Evolutionary conservation across 2,329 filamentous ascomycete species (phyloP), one percentile per base, ranked within the genome.

Genomic region (Mariannaea elegans): DNA sequence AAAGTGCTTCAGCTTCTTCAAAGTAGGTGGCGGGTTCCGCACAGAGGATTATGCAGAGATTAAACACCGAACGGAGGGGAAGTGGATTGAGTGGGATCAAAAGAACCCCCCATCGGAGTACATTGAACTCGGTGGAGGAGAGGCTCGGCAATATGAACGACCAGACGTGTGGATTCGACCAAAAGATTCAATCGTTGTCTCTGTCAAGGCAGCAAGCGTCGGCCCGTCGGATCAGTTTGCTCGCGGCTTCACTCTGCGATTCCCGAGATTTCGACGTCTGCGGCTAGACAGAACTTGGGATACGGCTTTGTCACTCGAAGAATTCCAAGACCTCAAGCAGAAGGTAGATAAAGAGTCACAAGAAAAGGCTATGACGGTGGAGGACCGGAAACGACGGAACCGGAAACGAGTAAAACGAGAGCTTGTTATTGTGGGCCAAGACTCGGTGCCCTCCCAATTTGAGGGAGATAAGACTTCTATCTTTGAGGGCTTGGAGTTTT

Each of bases 121-220:
- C 72, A 89, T 99, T 59, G 90, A 94, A 70, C 85, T 98, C 2
- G 94, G 87, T 3, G 93, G 93, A 9, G 90, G 90, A 12, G 88
- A 91, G 54, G 81, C 83, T 8, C 76, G 76, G 24, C 90, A 95
- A 70, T 82, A 85, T 62, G 94, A 98, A 75, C 82, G 84, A 45
- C 95, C 95, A 0, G 94, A 99, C 71, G 86, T 94, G 52, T 99
- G 94, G 94, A 98, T 99, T 71, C 89, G 90, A 31, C 93, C 95
- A 0, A 88, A 86, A 51, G 92, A 98, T 61, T 97, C 94, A 0
- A 77, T 99, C 14, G 93, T 99, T 1, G 69, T 99, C 0, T 90
- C 91, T 42, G 91, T 95, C 62, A 99, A 98, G 76, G 95, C 94
- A 3, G 90, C 94, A 1, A 92, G 89, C 18, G 86, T 96, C 0